Evolutionary conservation across 441 rosid genomes (phyloP).

Genomic region (Theobroma grandiflorum): DNA sequence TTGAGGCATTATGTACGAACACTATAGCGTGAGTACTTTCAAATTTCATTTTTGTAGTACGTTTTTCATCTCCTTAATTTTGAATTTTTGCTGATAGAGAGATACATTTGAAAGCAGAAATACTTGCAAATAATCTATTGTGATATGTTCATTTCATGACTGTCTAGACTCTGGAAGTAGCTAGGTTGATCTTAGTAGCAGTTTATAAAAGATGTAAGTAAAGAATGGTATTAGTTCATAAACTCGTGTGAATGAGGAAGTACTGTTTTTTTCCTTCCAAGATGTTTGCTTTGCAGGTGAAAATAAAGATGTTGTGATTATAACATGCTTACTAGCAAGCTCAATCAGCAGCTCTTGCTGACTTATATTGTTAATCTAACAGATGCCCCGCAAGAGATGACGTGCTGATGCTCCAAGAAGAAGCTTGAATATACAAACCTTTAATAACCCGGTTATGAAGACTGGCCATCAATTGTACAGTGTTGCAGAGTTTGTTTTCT

Average conservation of each 20-base stretch:
- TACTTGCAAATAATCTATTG: background rate
- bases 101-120: background rate
- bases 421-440: background rate
- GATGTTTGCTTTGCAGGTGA: background rate
- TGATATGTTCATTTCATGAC: background rate
- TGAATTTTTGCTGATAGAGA: background rate
- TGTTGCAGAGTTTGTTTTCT: background rate
- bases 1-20: constrained; percentile 16
- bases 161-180: background rate
- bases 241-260: background rate
- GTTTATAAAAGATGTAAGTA: background rate
- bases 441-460: background rate
- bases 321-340: background rate
- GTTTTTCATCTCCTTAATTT: background rate
- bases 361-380: background rate
- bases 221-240: background rate
- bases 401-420: background rate
- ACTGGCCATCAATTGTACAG: constrained; percentile 10
- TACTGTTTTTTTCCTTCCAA: background rate
- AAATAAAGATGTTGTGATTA: background rate
- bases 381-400: constrained; percentile 22
- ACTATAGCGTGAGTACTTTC: background rate
- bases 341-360: background rate
- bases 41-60: background rate
- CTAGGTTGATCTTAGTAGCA: background rate